phyloP scores from a whole-genome alignment of 2,329 filamentous ascomycete genomes.

The Epichloe sp. region DNA sequence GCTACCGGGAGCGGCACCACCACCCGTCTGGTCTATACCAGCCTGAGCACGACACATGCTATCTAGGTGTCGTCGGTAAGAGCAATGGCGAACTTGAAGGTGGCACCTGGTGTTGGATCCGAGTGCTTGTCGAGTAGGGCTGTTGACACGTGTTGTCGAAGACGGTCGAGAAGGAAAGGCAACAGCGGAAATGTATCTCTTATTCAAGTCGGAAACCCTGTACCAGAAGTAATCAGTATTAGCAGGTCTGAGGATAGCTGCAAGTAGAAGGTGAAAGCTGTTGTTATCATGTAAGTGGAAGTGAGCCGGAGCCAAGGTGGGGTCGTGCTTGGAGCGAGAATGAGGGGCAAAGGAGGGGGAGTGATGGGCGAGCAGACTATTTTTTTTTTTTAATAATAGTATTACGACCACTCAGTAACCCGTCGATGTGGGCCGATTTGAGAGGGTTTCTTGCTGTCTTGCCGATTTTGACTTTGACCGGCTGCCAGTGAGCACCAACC shows the following conservation, averaged over 20 bases:
- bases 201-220: not conserved
- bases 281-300: not conserved
- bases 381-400: too few species aligned
- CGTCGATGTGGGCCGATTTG: too few species aligned
- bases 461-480: not conserved
- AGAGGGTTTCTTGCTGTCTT: too few species aligned
- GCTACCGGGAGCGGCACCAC: conserved; percentile 12
- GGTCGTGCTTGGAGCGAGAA: not conserved
- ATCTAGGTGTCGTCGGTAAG: conserved; percentile 46
- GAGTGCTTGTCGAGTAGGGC: not conserved
- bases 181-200: conserved; percentile 2
- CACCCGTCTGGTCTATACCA: conserved; percentile 20
- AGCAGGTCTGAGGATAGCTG: conserved; percentile 1
- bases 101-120: conserved; percentile 2
- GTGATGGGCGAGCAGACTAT: not conserved
- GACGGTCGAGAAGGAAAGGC: not conserved
- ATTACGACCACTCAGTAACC: too few species aligned
- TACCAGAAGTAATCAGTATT: not conserved
- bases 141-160: not conserved
- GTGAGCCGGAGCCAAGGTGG: not conserved
- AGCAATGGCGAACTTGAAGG: conserved; percentile 45
- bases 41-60: conserved; percentile 50
- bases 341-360: not conserved
- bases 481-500: not conserved
- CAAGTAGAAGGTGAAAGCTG: conserved; percentile 5